phyloP scores from a whole-genome alignment of 306 rosid genomes.

The Coriaria nepalensis region DNA sequence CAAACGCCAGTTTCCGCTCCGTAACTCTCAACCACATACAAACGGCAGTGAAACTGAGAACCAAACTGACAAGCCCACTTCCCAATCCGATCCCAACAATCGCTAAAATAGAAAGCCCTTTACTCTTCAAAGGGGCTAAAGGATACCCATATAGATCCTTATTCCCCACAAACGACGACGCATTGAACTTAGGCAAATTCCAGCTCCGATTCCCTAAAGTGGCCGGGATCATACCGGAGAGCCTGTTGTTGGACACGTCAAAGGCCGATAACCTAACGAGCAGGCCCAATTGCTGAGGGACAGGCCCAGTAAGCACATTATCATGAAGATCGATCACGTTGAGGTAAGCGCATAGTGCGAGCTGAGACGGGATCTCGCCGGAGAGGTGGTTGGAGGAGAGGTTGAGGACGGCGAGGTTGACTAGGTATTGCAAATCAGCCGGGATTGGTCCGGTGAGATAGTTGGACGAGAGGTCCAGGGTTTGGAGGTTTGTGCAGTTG shows the following conservation, averaged over 20 bases:
- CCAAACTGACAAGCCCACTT: conserved; percentile 77
- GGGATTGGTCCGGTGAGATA: conserved; percentile 66
- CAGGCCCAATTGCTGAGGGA: conserved; percentile 87
- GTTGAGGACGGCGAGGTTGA: conserved; percentile 78
- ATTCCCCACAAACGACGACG: conserved; percentile 48
- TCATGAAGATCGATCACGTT: conserved; percentile 84
- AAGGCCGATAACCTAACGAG: conserved; percentile 61
- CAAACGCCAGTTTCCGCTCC: conserved; percentile 56
- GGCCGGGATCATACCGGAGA: conserved; percentile 61
- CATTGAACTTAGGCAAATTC: conserved; percentile 52
- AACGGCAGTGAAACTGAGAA: conserved; percentile 78
- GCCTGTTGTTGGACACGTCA: conserved; percentile 54
- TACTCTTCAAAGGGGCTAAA: conserved; percentile 36
- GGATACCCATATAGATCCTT: conserved; percentile 85
- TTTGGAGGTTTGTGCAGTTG: conserved; percentile 83
- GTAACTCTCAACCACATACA: conserved; percentile 86
- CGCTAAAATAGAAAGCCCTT: conserved; percentile 61
- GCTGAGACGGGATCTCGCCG: conserved; percentile 73
- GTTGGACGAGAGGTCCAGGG: conserved; percentile 88
- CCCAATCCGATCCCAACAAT: conserved; percentile 94
- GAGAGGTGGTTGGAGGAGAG: conserved; percentile 55
- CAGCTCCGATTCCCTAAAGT: conserved; percentile 49
- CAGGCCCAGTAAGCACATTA: conserved; percentile 51
- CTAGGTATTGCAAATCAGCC: conserved; percentile 55
- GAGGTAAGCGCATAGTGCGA: conserved; percentile 81